Base-by-base conservation (phyloP, 2,329 filamentous ascomycete genomes). In the Phialocephala sp. region DNA sequence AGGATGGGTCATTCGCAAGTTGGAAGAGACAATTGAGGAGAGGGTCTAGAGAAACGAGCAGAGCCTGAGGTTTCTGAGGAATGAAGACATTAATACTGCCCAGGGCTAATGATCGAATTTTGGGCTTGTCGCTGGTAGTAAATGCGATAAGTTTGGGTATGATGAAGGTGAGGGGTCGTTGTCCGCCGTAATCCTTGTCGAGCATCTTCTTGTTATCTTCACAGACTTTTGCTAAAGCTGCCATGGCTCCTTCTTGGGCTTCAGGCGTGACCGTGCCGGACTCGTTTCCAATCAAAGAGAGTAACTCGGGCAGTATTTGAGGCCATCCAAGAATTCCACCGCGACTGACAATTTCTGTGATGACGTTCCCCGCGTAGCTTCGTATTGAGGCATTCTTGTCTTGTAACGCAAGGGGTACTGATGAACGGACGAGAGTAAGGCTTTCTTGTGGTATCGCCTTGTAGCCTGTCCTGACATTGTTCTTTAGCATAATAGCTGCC, bases 401-500 rank as follows among this genome's bases (percentile, higher is more conserved):
- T 77, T 93, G 91, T 62, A 99, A 84, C 15, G 91, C 90, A 66
- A 91, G 79, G 63, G 96, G 86, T 14, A 97, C 87, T 39, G 91
- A 88, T 60, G 91, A 87, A 77, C 92, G 93, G 77, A 98, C 88
- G 75, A 97, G 90, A 36, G 84, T 80, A 71, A 96, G 82, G 76
- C 90, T 94, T 47, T 83, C 77, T 59, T 91, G 88, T 61, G 92
- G 85, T 68, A 97, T 92, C 64, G 87, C 83, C 77, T 91, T 91
- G 82, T 91, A 94, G 50, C 88, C 84, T 57, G 86, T 80, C 76
- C 87, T 90, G 77, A 98, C 86, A 76, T 96, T 93, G 80, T 97
- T 98, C 82, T 98, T 99, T 71, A 99, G 85, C 87, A 97, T 95
- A 75, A 98, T 89, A 63, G 92, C 94, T 32, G 94, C 94, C 12